Evolutionary conservation across 129 eudicot genomes (phyloP), one percentile per base, ranked within the genome.

Genomic region (Flaveria robusta): DNA sequence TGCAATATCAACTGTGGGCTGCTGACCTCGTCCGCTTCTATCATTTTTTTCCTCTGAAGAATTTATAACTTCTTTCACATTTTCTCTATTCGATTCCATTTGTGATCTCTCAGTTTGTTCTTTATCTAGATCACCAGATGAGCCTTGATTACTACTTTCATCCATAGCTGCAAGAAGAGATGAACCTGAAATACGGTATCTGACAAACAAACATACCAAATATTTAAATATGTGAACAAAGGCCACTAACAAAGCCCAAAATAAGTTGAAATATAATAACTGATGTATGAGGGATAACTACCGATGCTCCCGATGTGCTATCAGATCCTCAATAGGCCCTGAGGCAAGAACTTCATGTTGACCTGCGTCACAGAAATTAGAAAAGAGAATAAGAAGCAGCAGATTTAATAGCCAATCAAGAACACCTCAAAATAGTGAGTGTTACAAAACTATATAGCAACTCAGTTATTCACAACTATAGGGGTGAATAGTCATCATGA

Each of bases 331-430:
- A 72, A 95, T 95, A 42, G 99, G 99, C 58, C 99, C 99, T 5
- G 99, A 95, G 51, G 99, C 99, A 75, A 95, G 99, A 85, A 95
- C 91, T 83, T 95, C 99, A 50, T 91, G 99, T 80, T 95, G 96
- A 88, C 90, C 99, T 95, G 81, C 70, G 74, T 55, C 68, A 47
- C 43, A 43, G 8, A 71, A 19, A 63, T 60, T 43, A 58, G 47
- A 34, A n/a, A 67, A 50, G 27, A n/a, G n/a, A n/a, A n/a, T n/a
- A n/a, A n/a, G n/a, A n/a, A n/a, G n/a, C n/a, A n/a, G n/a, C n/a
- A 37, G 58, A 9, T 68, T 5, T 3, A 9, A 62, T 27, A 77
- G 69, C 10, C 34, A 16, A 68, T 41, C 9, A 24, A 70, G n/a
- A n/a, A 77, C 18, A 58, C 23, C 9, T 9, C 18, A 59, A 24